A percentile compares a stretch with the other conserved stretches of the same genome.
These are phyloP conservation scores for Pichia sp. DNA, from an alignment of 1,139 yeast species.

Conservation along the genomic window DNA sequence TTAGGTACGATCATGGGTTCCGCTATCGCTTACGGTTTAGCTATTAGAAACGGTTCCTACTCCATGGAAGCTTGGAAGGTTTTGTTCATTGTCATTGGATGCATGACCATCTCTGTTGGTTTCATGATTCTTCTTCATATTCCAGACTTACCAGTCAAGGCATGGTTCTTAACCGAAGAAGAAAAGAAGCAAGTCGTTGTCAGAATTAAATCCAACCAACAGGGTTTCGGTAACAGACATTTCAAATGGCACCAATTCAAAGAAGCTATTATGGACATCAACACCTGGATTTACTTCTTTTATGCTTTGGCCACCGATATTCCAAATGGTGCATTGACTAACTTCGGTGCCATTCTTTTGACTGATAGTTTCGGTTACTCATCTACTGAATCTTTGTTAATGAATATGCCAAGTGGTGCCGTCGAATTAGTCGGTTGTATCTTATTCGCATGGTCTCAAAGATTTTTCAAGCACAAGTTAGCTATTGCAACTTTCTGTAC, in stretches of 20 bases:
- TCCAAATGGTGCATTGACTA: conserved; percentile 42
- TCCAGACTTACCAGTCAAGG: conserved; percentile 41
- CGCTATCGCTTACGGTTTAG: conserved; percentile 50
- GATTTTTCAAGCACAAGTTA: conserved; percentile 37
- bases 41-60: conserved; percentile 32
- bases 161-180: conserved; percentile 40
- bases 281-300: conserved; percentile 40
- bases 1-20: conserved; percentile 46
- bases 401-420: conserved; percentile 42
- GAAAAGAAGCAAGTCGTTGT: conserved; percentile 40
- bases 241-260: conserved; percentile 43
- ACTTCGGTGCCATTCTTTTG: conserved; percentile 33
- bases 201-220: conserved; percentile 39
- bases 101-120: conserved; percentile 46
- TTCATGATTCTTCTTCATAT: conserved; percentile 39
- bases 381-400: conserved; percentile 31
- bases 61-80: conserved; percentile 47
- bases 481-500: conserved; percentile 43
- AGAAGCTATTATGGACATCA: conserved; percentile 44
- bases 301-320: conserved; percentile 35
- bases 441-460: conserved; percentile 39
- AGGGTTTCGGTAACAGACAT: conserved; percentile 46
- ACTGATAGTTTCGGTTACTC: conserved; percentile 28
- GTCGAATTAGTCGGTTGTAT: conserved; percentile 36
- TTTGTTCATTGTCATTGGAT: conserved; percentile 47